Evolutionary conservation across 768 basidiomycete species (phyloP), one percentile per base, ranked within the genome.

Genomic region (Paxillus involutus): DNA sequence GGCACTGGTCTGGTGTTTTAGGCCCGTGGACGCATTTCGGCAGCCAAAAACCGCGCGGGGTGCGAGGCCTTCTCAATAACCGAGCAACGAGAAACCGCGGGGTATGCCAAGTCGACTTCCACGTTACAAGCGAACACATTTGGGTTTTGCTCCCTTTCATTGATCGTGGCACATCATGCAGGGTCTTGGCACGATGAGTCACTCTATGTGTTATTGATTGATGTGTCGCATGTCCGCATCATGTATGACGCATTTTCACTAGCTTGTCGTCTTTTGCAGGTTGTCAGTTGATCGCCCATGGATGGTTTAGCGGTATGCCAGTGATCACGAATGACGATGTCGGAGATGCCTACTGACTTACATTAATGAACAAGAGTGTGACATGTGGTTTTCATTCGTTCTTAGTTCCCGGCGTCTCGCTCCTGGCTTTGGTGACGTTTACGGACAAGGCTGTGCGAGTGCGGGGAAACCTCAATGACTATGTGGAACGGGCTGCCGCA

Each of bases 61-160:
- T 50, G 62, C 50, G 55, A 71, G 66, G 64, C 57, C 30, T 47
- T 44, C 47, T 35, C 36, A 30, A 26, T 29, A 53, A 57, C 54
- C 59, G 56, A 50, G 35, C 37, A 54, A 42, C 49, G 19, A 50
- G 36, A 57, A 41, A 57, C 67, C 66, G 64, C 54, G 57, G 61
- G 46, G 17, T 13, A 26, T 49, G 51, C 42, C 32, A 39, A 16
- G 57, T 59, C 50, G 21, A 52, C 42, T 7, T 29, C 21, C 44
- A 45, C n/a, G 44, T 35, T n/a, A 30, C 39, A 40, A 10, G 39
- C 39, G 39, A 19, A 17, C 53, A 41, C 57, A 41, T 42, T 30
- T 11, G 21, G 17, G 21, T 35, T 49, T 13, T 40, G 26, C 53
- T 53, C 46, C 52, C 44, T 48, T 39, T 47, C 29, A 49, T 61